Evolutionary conservation across 495 filamentous ascomycete species (phyloP), one percentile per base, ranked within the genome.

Genomic region (Lineolata rhizophorae): DNA sequence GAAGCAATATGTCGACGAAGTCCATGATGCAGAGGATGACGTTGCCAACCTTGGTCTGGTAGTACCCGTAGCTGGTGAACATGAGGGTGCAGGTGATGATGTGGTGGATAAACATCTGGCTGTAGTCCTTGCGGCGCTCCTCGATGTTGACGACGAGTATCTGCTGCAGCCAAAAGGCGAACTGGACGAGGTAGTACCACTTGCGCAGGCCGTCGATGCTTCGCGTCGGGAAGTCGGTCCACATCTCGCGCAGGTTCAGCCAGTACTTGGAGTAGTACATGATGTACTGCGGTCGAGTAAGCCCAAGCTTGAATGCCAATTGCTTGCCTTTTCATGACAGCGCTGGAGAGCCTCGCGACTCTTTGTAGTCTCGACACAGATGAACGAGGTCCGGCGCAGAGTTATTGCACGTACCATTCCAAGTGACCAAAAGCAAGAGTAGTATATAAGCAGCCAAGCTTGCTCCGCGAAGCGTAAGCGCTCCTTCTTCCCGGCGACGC

Each of bases 101-200:
- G 51, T 97, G 87, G 52, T 97, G 87, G 8, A 71, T 73, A 35
- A 95, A 70, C 90, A 93, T 94, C 50, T 95, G 87, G 49, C 68
- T 73, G 51, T 92, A 75, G 44, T 97, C 87, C 53, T 97, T 97
- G 31, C 87, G 63, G 38, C 76, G 65, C 53, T 90, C 73, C 50
- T 97, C 90, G 37, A 95, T 76, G 53, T 95, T 75, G 46, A 97
- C 75, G 29, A 93, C 79, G 25, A 95, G 53, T 37, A 97, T 76
- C 55, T 92, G 82, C 53, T 97, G 90, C 13, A 94, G 43, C 71
- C 81, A 91, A 48, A 95, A 97, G 11, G 79, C 71, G 45, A 83
- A 73, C 51, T 95, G 84, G 17, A 73, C 76, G 28, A 97, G 61
- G 41, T 91, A 79, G 48, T 97, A 97, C 59, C 70, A 76, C 54